Conservation (phyloP, 441 rosid genomes). For the Arabidopsis lyrata region DNA sequence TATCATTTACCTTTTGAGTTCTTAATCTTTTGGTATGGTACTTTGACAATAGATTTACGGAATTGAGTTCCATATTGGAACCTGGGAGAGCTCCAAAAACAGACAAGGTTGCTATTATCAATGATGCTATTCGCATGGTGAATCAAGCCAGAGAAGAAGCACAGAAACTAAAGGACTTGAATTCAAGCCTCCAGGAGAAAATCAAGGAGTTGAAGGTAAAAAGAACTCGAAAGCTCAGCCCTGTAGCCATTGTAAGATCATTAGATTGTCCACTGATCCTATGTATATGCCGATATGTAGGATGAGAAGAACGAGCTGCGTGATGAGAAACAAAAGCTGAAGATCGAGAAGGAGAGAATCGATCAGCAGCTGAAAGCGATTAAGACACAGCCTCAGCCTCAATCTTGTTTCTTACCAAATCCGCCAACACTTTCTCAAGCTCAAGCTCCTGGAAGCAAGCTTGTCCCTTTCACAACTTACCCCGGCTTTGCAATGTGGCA, state of each 20-base stretch:
- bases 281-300: constrained; percentile 23
- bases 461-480: constrained; percentile 85
- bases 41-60: constrained; percentile 60
- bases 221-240: not conserved
- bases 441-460: constrained; percentile 86
- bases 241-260: not conserved
- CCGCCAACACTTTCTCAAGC: constrained; percentile 72
- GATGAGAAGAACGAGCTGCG: constrained; percentile 62
- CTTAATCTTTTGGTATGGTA: constrained; percentile 3
- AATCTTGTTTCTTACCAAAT: constrained; percentile 67
- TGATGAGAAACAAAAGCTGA: constrained; percentile 80
- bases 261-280: constrained; percentile 1
- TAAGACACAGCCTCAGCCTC: constrained; percentile 50
- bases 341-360: constrained; percentile 74
- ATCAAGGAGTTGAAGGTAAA: constrained; percentile 81
- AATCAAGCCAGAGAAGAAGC: constrained; percentile 74
- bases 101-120: constrained; percentile 76
- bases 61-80: constrained; percentile 71
- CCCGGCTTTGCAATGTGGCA: constrained; percentile 99
- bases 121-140: constrained; percentile 80
- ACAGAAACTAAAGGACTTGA: constrained; percentile 74
- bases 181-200: constrained; percentile 73
- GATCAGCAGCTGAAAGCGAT: constrained; percentile 63
- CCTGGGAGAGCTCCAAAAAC: constrained; percentile 83
- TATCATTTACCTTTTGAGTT: constrained; percentile 10